A percentile compares a stretch with the other conserved stretches of the same genome.
phyloP scores from a whole-genome alignment of 441 rosid genomes.

The Gossypium gossypioides region DNA sequence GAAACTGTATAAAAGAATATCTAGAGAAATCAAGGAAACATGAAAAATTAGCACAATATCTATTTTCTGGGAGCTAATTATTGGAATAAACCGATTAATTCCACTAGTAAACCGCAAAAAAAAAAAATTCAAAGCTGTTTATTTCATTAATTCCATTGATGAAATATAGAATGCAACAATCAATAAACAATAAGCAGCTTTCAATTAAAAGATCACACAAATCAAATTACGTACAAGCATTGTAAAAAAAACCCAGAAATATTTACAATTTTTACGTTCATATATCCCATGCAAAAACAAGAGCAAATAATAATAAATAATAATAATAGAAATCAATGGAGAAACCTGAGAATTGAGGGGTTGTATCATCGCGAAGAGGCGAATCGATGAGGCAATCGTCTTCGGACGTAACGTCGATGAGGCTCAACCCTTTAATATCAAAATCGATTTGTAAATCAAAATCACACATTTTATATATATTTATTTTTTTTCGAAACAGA shows the following conservation, averaged over 20 bases:
- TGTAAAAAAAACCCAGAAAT: not conserved
- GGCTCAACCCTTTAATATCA: conserved; percentile 37
- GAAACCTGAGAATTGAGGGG: conserved; percentile 7
- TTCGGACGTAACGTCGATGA: conserved; percentile 67
- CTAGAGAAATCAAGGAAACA: not conserved
- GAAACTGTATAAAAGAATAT: not conserved
- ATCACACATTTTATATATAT: conserved; percentile 35
- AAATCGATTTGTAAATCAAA: conserved; percentile 26
- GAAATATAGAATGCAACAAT: not conserved
- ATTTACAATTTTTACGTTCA: not conserved
- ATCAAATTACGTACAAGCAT: not conserved
- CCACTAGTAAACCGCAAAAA: not conserved
- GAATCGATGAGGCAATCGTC: conserved; percentile 73
- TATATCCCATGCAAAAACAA: not conserved
- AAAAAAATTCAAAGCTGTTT: too few relatives aligned
- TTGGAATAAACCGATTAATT: not conserved
- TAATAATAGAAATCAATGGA: too few relatives aligned
- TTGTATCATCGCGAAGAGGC: conserved; percentile 25
- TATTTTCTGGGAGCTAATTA: not conserved
- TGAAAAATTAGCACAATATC: not conserved
- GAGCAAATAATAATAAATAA: not conserved
- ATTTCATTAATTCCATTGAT: not conserved
- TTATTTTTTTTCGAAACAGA: too few relatives aligned
- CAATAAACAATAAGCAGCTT: not conserved
- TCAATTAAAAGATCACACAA: not conserved